These are phyloP conservation scores for Jimgerdemannia flammicorona DNA, from an alignment of 192 early-diverging fungal genomes.

Conservation along the genomic window DNA sequence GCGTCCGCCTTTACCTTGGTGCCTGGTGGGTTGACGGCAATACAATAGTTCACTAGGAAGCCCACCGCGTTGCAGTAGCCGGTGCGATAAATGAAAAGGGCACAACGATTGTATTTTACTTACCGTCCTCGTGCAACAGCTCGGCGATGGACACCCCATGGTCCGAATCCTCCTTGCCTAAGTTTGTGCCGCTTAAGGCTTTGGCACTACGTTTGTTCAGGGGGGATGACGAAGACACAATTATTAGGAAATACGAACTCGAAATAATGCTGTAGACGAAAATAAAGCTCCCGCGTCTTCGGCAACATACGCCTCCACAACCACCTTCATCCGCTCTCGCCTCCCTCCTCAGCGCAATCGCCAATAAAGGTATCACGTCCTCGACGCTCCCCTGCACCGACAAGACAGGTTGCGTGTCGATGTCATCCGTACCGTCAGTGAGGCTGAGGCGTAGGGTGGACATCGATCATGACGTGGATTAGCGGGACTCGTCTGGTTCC, in stretches of 20 bases:
- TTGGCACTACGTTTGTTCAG: too few relatives aligned
- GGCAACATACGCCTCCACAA: constrained; percentile 56
- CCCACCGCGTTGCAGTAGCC: constrained; percentile 95
- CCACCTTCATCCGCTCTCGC: constrained; percentile 40
- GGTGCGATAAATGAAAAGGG: constrained; percentile 58
- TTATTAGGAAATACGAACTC: neutral
- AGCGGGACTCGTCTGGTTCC: constrained; percentile 26
- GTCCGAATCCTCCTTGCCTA: constrained; percentile 60
- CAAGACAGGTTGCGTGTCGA: constrained; percentile 34
- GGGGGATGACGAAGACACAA: neutral
- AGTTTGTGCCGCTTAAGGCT: constrained; percentile 57
- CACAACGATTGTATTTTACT: too few relatives aligned
- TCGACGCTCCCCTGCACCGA: constrained; percentile 47
- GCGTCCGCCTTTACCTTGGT: constrained; percentile 19
- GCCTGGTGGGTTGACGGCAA: constrained; percentile 41
- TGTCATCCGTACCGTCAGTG: constrained; percentile 33
- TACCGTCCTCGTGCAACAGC: constrained; percentile 70
- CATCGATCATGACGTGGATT: constrained; percentile 7
- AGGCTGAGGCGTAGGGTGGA: constrained; percentile 24
- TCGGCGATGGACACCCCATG: constrained; percentile 64
- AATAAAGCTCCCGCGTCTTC: constrained; percentile 56
- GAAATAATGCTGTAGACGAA: too few relatives aligned
- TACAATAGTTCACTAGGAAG: constrained; percentile 75
- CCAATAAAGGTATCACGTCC: constrained; percentile 61
- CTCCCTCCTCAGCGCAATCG: constrained; percentile 59